Evolutionary conservation across 495 filamentous ascomycete genomes (phyloP).

Genomic region (Aspergillus campestris): DNA sequence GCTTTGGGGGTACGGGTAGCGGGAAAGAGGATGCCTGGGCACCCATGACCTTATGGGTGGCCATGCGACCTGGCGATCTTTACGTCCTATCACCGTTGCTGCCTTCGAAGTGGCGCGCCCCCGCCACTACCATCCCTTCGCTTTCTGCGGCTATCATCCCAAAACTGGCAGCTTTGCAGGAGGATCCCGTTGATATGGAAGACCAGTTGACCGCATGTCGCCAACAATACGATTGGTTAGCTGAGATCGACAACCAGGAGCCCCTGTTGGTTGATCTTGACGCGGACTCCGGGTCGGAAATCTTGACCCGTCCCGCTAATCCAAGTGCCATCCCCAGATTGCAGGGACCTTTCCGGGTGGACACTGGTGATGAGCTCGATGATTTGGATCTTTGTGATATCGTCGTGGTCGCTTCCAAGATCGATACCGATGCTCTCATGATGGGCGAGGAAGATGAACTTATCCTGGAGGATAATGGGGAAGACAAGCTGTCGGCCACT

Average conservation of each 20-base stretch:
- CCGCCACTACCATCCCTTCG: conserved; percentile 63
- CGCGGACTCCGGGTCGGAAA: conserved; percentile 47
- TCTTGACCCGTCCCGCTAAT: conserved; percentile 61
- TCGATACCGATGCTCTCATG: conserved; percentile 44
- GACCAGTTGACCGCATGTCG: conserved; percentile 39
- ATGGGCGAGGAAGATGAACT: conserved; percentile 43
- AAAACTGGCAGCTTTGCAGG: conserved; percentile 52
- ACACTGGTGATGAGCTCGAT: conserved; percentile 53
- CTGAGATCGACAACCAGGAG: conserved; percentile 72
- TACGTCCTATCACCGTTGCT: conserved; percentile 87
- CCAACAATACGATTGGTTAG: conserved; percentile 76
- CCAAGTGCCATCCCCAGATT: conserved; percentile 68
- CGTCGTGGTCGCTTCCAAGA: conserved; percentile 44
- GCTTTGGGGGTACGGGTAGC: conserved; percentile 61
- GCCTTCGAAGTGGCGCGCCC: conserved; percentile 73
- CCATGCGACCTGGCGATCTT: conserved; percentile 79
- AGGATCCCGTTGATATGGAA: conserved; percentile 47
- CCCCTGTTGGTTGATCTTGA: conserved; percentile 31
- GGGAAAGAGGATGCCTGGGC: conserved; percentile 71
- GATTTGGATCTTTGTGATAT: conserved; percentile 63
- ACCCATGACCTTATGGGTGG: conserved; percentile 85
- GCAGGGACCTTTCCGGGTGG: conserved; percentile 77
- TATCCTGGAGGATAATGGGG: conserved; percentile 42
- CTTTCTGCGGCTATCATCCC: conserved; percentile 65
- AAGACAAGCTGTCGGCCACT: conserved; percentile 60